Conservation (phyloP, 2,329 filamentous ascomycete species). For the Cladosporium velox region DNA sequence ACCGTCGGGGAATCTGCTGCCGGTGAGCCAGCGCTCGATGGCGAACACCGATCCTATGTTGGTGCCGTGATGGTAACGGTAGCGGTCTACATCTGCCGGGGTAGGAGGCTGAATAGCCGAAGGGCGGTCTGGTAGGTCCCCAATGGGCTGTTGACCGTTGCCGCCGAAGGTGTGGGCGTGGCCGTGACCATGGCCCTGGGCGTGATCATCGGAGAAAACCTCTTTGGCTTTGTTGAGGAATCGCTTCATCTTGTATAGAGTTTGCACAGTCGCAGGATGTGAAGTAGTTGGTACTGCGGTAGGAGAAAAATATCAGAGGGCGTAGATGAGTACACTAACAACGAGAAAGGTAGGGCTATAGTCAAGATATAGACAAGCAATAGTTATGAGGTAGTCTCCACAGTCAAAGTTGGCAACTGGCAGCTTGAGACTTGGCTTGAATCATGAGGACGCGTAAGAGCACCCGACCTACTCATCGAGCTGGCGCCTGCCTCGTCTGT, state of each 20-base stretch:
- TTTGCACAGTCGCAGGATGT: background rate
- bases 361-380: conserved; percentile 17
- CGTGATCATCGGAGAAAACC: conserved; percentile 31
- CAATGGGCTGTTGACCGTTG: conserved; percentile 28
- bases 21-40: conserved; percentile 60
- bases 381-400: conserved; percentile 9
- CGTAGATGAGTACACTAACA: background rate
- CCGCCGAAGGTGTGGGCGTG: conserved; percentile 19
- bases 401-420: conserved; percentile 7
- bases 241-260: conserved; percentile 37
- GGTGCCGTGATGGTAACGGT: conserved; percentile 61
- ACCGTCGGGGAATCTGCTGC: conserved; percentile 51
- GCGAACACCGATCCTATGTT: conserved; percentile 63
- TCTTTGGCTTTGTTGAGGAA: conserved; percentile 43
- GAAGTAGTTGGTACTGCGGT: background rate
- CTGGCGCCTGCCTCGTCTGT: background rate
- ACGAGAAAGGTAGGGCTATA: background rate
- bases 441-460: conserved; percentile 12
- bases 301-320: background rate
- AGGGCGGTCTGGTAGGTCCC: conserved; percentile 28
- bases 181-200: too few species aligned
- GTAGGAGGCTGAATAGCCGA: conserved; percentile 42
- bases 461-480: background rate
- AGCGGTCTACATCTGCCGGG: conserved; percentile 49
- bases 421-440: conserved; percentile 6